phyloP scores from a whole-genome alignment of 1,284 basidiomycete genomes.

The Termitomyces sp. region DNA sequence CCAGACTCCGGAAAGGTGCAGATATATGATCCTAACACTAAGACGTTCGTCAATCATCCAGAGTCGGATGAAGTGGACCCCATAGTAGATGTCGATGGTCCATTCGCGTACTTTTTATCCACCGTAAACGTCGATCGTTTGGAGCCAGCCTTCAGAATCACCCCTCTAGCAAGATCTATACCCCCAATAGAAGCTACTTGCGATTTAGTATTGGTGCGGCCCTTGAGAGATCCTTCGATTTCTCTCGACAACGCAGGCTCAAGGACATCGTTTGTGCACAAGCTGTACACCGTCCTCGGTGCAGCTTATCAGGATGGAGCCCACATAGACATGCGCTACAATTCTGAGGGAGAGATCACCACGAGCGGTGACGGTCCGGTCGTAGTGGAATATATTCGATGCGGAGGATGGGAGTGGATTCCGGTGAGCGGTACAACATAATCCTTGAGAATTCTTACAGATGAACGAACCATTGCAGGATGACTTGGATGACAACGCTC shows the following conservation, averaged over 20 bases:
- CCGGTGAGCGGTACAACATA: constrained; percentile 47
- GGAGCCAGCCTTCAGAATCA: constrained; percentile 76
- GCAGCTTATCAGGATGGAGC: constrained; percentile 70
- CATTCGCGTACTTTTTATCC: constrained; percentile 83
- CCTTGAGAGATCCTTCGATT: constrained; percentile 58
- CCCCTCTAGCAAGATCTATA: constrained; percentile 49
- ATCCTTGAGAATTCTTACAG: background rate
- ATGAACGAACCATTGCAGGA: constrained; percentile 36
- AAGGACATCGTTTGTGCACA: constrained; percentile 43
- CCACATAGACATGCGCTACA: constrained; percentile 64
- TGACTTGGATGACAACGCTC: constrained; percentile 49
- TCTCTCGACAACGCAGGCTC: constrained; percentile 36
- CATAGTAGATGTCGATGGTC: constrained; percentile 57
- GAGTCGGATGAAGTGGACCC: constrained; percentile 30
- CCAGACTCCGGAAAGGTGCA: constrained; percentile 39
- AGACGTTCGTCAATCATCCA: constrained; percentile 47
- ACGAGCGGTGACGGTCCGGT: constrained; percentile 41
- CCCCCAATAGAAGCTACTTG: constrained; percentile 45
- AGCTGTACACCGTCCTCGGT: constrained; percentile 47
- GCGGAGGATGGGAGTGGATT: constrained; percentile 79
- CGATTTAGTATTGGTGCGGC: constrained; percentile 83
- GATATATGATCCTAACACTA: constrained; percentile 53
- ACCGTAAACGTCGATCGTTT: constrained; percentile 80
- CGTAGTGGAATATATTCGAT: constrained; percentile 80
- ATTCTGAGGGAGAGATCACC: constrained; percentile 39